A percentile compares a stretch with the other conserved stretches of the same genome.
phyloP scores from a whole-genome alignment of 1,139 yeast species.

The Wickerhamomyces sp. region DNA sequence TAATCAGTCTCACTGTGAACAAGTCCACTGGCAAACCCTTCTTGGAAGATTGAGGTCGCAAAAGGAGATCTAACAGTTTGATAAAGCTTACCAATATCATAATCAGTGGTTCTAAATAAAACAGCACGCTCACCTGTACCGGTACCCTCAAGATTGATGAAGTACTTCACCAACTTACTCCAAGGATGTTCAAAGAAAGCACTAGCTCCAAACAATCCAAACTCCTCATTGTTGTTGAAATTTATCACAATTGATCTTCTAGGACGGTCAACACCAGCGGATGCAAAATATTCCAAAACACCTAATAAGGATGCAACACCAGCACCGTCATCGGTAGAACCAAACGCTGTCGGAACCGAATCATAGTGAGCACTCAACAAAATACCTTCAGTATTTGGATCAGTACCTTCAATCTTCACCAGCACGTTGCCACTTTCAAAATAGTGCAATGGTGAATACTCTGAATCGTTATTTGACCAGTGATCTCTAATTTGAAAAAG shows the following conservation, averaged over 20 bases:
- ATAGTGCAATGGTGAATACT: slow-evolving; percentile 47
- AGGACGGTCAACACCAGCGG: slow-evolving; percentile 39
- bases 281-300: slow-evolving; percentile 47
- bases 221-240: slow-evolving; percentile 88
- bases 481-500: slow-evolving; percentile 44
- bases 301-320: slow-evolving; percentile 86
- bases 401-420: slow-evolving; percentile 64
- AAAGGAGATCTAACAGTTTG: slow-evolving; percentile 51
- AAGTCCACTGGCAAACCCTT: slow-evolving; percentile 71
- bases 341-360: slow-evolving; percentile 82
- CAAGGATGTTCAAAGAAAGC: slow-evolving; percentile 74
- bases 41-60: slow-evolving; percentile 75
- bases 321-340: slow-evolving; percentile 91
- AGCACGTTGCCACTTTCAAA: slow-evolving; percentile 77
- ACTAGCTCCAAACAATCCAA: slow-evolving; percentile 80
- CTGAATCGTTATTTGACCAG: slow-evolving; percentile 36
- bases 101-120: slow-evolving; percentile 79
- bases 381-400: slow-evolving; percentile 55
- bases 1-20: slow-evolving; percentile 85
- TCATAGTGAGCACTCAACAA: slow-evolving; percentile 84
- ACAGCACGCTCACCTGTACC: slow-evolving; percentile 91
- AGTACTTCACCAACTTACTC: slow-evolving; percentile 56
- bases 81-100: slow-evolving; percentile 60
- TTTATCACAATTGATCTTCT: slow-evolving; percentile 71
- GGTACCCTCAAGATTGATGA: slow-evolving; percentile 90